These are phyloP conservation scores for Xylaria longipes DNA, from an alignment of 495 filamentous ascomycete species.

Conservation along the genomic window DNA sequence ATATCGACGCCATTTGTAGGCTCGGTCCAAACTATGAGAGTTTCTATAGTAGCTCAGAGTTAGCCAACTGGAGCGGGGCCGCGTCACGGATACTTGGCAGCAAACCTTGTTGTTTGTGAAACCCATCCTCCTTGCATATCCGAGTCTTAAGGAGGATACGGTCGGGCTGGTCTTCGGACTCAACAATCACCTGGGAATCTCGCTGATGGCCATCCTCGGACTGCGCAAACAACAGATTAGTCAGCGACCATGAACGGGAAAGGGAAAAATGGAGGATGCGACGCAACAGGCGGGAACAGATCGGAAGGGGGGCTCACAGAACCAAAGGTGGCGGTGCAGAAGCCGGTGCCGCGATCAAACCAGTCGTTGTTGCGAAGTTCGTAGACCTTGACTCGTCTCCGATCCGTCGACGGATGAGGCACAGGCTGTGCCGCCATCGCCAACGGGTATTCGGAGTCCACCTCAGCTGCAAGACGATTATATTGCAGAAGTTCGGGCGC, in stretches of 20 bases:
- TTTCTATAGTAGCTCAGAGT: conserved; percentile 65
- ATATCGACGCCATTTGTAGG: conserved; percentile 82
- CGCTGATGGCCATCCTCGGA: conserved; percentile 56
- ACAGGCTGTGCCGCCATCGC: conserved; percentile 85
- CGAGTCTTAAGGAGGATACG: conserved; percentile 85
- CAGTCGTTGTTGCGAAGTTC: conserved; percentile 98
- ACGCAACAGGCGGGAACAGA: conserved; percentile 19
- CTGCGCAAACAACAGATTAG: conserved; percentile 38
- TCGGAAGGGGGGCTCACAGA: conserved; percentile 66
- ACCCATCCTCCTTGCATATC: conserved; percentile 93
- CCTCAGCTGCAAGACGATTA: conserved; percentile 42
- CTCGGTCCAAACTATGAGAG: conserved; percentile 98
- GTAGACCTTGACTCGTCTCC: conserved; percentile 98
- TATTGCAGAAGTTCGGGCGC: conserved; percentile 48
- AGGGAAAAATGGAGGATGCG: conserved; percentile 22
- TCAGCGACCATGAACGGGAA: conserved; percentile 12
- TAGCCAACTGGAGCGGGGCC: conserved; percentile 29
- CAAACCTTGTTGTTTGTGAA: conserved; percentile 97
- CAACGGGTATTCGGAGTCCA: conserved; percentile 53
- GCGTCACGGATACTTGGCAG: conserved; percentile 19
- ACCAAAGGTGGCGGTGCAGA: conserved; percentile 81
- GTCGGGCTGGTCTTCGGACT: conserved; percentile 88
- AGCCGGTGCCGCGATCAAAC: conserved; percentile 97
- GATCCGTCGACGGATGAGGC: conserved; percentile 80
- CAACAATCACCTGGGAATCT: conserved; percentile 86